Evolutionary conservation across 345 rosid species (phyloP).

Genomic region (Erysimum cheiranthoides): DNA sequence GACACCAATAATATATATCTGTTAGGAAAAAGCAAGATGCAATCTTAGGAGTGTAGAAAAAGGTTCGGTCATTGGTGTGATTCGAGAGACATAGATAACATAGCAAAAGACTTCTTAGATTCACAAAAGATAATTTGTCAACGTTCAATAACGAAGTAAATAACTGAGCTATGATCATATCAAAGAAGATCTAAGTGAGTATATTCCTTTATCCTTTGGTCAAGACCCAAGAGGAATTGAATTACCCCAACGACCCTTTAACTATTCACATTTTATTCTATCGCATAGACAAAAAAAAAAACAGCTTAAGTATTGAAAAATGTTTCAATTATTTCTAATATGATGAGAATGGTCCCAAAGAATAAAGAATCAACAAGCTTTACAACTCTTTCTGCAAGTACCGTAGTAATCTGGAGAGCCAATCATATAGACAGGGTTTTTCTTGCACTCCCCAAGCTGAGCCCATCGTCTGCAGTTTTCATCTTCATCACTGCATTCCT

Average conservation of each 20-base stretch:
- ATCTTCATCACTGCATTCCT: slow-evolving; percentile 80
- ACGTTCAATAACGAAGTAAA: not conserved
- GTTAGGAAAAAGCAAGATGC: not conserved
- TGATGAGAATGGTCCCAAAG: not conserved
- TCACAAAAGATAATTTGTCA: not conserved
- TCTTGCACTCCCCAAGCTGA: slow-evolving; percentile 77
- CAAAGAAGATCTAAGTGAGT: not conserved
- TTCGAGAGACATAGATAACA: not conserved
- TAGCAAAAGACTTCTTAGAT: not conserved
- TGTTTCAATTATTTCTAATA: slow-evolving; percentile 15
- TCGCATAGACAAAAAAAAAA: not conserved
- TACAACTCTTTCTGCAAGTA: slow-evolving; percentile 90
- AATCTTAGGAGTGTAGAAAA: not conserved
- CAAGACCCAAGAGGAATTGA: slow-evolving; percentile 9
- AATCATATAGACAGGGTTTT: slow-evolving; percentile 83
- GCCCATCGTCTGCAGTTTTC: slow-evolving; percentile 78
- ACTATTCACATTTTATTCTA: slow-evolving; percentile 2
- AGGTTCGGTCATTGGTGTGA: not conserved
- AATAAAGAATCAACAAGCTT: slow-evolving; percentile 55
- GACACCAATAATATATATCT: too few species aligned
- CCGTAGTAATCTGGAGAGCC: slow-evolving; percentile 94
- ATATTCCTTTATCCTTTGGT: not conserved
- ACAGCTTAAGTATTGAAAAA: not conserved
- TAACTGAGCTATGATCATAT: not conserved
- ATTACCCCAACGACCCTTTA: not conserved